Conservation (phyloP, 2,329 filamentous ascomycete species). For the Fonsecaea nubica region DNA sequence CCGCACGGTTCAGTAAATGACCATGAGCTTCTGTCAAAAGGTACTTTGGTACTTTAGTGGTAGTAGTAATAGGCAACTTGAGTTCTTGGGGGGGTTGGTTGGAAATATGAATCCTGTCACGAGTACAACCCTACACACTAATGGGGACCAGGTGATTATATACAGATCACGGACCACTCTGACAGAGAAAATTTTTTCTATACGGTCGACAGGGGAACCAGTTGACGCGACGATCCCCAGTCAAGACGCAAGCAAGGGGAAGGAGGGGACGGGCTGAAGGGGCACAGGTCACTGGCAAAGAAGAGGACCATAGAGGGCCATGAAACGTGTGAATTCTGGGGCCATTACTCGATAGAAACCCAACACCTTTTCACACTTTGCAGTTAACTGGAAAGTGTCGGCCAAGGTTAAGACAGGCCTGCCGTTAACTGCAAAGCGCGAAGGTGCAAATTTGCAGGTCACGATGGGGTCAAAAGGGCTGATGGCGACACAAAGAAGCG, state of each 20-base stretch:
- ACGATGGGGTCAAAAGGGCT: slow-evolving; percentile 18
- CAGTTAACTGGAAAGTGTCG: slow-evolving; percentile 38
- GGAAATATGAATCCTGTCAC: background rate
- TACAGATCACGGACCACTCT: slow-evolving; percentile 11
- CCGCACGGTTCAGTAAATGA: background rate
- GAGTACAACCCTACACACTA: background rate
- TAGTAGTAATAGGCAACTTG: background rate
- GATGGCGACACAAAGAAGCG: slow-evolving; percentile 12
- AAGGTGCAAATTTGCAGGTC: slow-evolving; percentile 37
- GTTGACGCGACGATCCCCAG: slow-evolving; percentile 11
- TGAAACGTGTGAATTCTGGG: background rate
- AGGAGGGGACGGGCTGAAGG: slow-evolving; percentile 6
- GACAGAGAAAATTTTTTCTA: slow-evolving; percentile 13
- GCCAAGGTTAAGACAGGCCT: slow-evolving; percentile 17
- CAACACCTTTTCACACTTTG: slow-evolving; percentile 29
- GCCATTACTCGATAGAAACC: slow-evolving; percentile 22
- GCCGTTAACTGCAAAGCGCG: slow-evolving; percentile 43
- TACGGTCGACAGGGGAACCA: background rate
- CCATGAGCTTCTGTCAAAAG: background rate
- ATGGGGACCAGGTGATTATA: slow-evolving; percentile 14
- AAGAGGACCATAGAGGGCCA: background rate
- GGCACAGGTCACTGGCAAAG: background rate
- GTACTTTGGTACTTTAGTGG: background rate
- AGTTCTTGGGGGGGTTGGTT: background rate
- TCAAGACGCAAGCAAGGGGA: slow-evolving; percentile 8